These are phyloP conservation scores for Saccharum spontaneum DNA, from an alignment of 176 grass and related monocot genomes.

Conservation along the genomic window DNA sequence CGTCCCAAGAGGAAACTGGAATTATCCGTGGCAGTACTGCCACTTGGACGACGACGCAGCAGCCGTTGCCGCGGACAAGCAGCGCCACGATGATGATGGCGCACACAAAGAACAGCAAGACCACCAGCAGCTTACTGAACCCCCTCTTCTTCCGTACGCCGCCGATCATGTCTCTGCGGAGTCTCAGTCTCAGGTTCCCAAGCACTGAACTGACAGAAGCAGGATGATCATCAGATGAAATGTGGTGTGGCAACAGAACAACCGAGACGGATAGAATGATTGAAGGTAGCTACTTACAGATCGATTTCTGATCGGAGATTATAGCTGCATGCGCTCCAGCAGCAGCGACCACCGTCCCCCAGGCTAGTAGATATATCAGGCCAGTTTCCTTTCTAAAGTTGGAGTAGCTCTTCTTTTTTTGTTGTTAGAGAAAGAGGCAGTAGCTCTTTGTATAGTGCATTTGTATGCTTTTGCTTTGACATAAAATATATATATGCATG, in stretches of 20 bases:
- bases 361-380: background rate
- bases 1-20: background rate
- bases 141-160: background rate
- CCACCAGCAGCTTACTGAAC: background rate
- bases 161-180: background rate
- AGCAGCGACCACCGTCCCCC: background rate
- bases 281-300: background rate
- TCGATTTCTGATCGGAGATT: background rate
- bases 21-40: background rate
- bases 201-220: background rate
- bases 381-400: background rate
- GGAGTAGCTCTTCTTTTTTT: background rate
- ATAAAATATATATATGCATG: background rate
- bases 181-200: background rate
- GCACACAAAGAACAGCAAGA: background rate
- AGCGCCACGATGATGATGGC: background rate
- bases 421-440: background rate
- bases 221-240: background rate
- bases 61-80: background rate
- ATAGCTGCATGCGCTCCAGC: background rate
- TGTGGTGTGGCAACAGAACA: background rate
- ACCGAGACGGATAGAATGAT: background rate
- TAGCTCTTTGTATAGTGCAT: background rate
- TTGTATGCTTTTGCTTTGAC: background rate
- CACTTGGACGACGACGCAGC: slow-evolving; percentile 12